phyloP scores from a whole-genome alignment of 31 red algal species.

The Pterothamnion heteromorphum region DNA sequence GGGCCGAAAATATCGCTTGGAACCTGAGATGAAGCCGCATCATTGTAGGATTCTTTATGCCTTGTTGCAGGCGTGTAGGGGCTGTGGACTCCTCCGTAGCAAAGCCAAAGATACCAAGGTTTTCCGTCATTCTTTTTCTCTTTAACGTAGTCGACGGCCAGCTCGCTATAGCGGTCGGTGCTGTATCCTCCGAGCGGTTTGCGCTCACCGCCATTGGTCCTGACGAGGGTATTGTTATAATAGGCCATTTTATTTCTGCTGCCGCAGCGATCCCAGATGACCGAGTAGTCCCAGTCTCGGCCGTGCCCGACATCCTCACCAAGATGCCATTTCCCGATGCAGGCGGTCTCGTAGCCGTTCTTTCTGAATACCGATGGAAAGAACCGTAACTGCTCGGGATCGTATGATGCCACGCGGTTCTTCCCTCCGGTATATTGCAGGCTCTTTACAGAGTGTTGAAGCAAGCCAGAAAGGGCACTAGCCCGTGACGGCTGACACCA shows the following conservation, averaged over 20 bases:
- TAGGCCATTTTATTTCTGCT: too few relatives aligned
- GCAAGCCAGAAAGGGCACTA: neutral
- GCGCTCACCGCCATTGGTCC: neutral
- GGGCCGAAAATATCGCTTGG: neutral
- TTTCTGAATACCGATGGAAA: neutral
- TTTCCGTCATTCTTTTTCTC: neutral
- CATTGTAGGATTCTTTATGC: neutral
- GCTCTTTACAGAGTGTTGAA: too few relatives aligned
- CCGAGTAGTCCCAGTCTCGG: neutral
- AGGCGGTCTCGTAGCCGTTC: neutral
- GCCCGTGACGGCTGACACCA: neutral
- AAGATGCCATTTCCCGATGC: slow-evolving; percentile 11
- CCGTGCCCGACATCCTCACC: neutral
- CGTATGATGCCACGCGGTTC: neutral
- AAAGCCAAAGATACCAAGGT: neutral
- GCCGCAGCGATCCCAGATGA: neutral
- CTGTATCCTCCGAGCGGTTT: neutral
- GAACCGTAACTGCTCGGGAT: neutral
- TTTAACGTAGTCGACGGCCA: neutral
- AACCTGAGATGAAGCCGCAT: neutral
- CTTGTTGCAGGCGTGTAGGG: neutral
- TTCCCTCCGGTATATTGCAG: neutral
- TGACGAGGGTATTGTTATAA: neutral
- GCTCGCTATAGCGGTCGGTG: neutral
- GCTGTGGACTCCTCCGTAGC: neutral